phyloP scores from a whole-genome alignment of 805 yeast species.

The Blastobotrys robertii region DNA sequence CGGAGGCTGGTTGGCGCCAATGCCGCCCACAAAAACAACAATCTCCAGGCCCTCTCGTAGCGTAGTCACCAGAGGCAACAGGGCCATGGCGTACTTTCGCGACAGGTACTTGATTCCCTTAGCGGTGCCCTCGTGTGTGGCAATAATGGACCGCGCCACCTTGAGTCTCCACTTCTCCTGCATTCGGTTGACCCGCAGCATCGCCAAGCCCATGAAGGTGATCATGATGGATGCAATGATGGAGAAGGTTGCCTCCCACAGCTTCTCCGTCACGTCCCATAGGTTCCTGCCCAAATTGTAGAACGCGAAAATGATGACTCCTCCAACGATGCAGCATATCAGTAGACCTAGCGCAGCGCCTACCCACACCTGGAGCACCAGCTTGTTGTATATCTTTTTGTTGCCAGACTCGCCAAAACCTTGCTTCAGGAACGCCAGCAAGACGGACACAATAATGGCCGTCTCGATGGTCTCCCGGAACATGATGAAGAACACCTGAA shows the following conservation, averaged over 20 bases:
- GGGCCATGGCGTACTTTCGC: slow-evolving; percentile 56
- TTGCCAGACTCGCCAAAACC: slow-evolving; percentile 36
- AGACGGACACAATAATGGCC: slow-evolving; percentile 73
- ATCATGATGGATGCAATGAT: slow-evolving; percentile 69
- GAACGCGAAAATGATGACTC: slow-evolving; percentile 56
- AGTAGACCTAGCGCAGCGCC: slow-evolving; percentile 70
- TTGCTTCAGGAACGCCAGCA: slow-evolving; percentile 77
- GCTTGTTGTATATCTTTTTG: slow-evolving; percentile 29
- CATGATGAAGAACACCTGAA: slow-evolving; percentile 77
- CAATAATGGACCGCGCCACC: slow-evolving; percentile 34
- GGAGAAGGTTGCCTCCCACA: slow-evolving; percentile 83
- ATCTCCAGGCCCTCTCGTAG: slow-evolving; percentile 88
- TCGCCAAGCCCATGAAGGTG: slow-evolving; percentile 78
- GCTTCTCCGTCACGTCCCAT: slow-evolving; percentile 80
- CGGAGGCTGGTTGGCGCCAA: slow-evolving; percentile 63
- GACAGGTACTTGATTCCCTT: slow-evolving; percentile 14
- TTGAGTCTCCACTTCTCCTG: slow-evolving; percentile 73
- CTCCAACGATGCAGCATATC: slow-evolving; percentile 65
- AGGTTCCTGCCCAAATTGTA: slow-evolving; percentile 72
- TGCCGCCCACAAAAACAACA: slow-evolving; percentile 84
- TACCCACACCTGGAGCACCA: slow-evolving; percentile 66
- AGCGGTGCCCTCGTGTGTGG: slow-evolving; percentile 17
- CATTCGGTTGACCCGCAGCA: slow-evolving; percentile 70
- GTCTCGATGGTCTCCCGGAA: slow-evolving; percentile 89
- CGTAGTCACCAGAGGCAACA: slow-evolving; percentile 78